phyloP scores from a whole-genome alignment of 176 grass and related monocot species.

The Pontederia crassipes region DNA sequence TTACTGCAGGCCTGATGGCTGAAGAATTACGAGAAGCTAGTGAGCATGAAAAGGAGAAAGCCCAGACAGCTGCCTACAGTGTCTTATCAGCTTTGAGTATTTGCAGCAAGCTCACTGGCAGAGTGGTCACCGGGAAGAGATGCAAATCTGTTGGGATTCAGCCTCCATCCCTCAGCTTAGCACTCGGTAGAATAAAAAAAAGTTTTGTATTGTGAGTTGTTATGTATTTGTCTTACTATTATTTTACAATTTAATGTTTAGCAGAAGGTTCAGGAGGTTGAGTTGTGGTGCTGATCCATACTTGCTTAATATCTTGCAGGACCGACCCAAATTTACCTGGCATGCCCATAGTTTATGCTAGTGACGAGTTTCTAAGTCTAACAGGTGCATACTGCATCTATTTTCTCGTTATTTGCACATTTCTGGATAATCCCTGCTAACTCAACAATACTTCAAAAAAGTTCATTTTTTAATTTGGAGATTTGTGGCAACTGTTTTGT shows the following conservation, averaged over 20 bases:
- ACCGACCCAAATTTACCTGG: constrained; percentile 60
- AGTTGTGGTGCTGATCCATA: neutral
- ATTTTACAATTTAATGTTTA: neutral
- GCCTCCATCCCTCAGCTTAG: constrained; percentile 57
- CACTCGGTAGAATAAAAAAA: constrained; percentile 99
- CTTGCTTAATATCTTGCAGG: constrained; percentile 41
- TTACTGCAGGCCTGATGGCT: constrained; percentile 50
- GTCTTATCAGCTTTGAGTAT: constrained; percentile 55
- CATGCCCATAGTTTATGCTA: constrained; percentile 89
- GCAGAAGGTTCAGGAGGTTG: too few relatives aligned
- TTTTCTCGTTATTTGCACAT: too few relatives aligned
- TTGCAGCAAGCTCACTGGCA: constrained; percentile 67
- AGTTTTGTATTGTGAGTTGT: constrained; percentile 98
- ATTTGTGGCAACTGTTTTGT: too few relatives aligned
- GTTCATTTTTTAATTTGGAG: too few relatives aligned
- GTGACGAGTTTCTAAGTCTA: constrained; percentile 62
- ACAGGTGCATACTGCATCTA: constrained; percentile 34
- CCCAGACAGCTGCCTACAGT: constrained; percentile 38
- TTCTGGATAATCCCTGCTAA: too few relatives aligned
- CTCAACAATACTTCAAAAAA: too few relatives aligned
- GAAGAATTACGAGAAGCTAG: constrained; percentile 48
- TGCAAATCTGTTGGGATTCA: constrained; percentile 43
- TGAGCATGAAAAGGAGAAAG: constrained; percentile 57
- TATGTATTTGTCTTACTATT: constrained; percentile 25
- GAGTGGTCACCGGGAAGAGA: constrained; percentile 63